These are phyloP conservation scores for Colletotrichum lindemuthianum DNA, from an alignment of 2,329 filamentous ascomycete species.

Conservation along the genomic window DNA sequence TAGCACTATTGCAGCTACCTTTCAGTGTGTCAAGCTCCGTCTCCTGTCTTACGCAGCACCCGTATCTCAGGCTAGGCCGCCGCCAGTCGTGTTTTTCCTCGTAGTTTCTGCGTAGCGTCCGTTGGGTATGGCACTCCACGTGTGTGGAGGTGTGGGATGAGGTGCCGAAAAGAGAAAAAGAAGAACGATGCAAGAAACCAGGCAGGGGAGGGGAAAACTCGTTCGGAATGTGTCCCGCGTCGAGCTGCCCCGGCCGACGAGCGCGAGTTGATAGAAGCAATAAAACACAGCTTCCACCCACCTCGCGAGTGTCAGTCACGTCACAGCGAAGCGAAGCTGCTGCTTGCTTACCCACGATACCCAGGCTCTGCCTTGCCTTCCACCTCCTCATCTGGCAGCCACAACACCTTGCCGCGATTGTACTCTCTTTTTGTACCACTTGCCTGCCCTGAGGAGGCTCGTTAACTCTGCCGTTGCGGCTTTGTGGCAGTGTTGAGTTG, in stretches of 20 bases:
- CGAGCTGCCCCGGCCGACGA: constrained; percentile 13
- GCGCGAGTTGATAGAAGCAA: constrained; percentile 5
- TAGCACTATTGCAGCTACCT: constrained; percentile 20
- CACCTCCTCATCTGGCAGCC: not conserved
- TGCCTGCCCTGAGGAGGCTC: constrained; percentile 11
- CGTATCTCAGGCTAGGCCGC: not conserved
- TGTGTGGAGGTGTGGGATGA: constrained; percentile 33
- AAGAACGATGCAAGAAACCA: constrained; percentile 10
- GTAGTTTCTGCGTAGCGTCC: constrained; percentile 7
- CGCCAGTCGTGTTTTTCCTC: constrained; percentile 9
- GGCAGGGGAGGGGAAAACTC: constrained; percentile 26
- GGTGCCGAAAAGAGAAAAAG: constrained; percentile 32
- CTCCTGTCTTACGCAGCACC: constrained; percentile 2
- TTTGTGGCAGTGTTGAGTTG: constrained; percentile 9
- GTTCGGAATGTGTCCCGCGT: constrained; percentile 22
- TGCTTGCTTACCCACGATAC: constrained; percentile 27
- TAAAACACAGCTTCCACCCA: constrained; percentile 23
- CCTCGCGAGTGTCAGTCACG: constrained; percentile 1
- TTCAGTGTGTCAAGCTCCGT: constrained; percentile 24
- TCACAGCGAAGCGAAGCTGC: constrained; percentile 15
- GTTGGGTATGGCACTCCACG: constrained; percentile 27
- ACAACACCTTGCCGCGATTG: constrained; percentile 4
- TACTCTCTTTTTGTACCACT: not conserved
- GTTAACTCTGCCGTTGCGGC: constrained; percentile 5
- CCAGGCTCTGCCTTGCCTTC: not conserved